A percentile compares a stretch with the other conserved stretches of the same genome.
Conservation (phyloP, 169 alveolate species). For the Plasmodium malariae region DNA sequence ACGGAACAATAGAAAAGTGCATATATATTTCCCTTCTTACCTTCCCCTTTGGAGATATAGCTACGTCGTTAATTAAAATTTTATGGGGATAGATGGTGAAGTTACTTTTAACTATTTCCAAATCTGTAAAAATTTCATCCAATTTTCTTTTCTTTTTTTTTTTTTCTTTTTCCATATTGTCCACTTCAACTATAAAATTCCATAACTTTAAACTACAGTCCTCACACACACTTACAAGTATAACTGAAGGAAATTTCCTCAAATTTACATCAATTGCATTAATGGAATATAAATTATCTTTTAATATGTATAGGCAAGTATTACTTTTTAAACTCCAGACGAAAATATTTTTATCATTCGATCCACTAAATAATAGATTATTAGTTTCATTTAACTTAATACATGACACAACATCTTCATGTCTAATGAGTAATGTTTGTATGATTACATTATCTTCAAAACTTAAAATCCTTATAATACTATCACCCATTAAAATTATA, state of each 20-base stretch:
- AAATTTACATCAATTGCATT: slow-evolving; percentile 70
- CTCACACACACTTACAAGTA: slow-evolving; percentile 75
- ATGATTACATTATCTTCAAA: slow-evolving; percentile 46
- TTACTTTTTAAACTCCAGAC: slow-evolving; percentile 62
- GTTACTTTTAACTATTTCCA: slow-evolving; percentile 35
- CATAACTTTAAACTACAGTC: slow-evolving; percentile 69
- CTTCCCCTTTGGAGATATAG: slow-evolving; percentile 53
- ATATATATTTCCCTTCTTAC: slow-evolving; percentile 3
- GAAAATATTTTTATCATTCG: slow-evolving; percentile 73
- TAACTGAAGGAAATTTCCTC: slow-evolving; percentile 26
- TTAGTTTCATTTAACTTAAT: slow-evolving; percentile 50
- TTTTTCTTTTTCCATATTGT: slow-evolving; percentile 6
- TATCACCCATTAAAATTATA: slow-evolving; percentile 60
- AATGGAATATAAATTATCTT: slow-evolving; percentile 69
- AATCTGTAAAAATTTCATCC: slow-evolving; percentile 29
- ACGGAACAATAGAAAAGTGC: background rate
- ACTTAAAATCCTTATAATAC: slow-evolving; percentile 55
- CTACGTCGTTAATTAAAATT: slow-evolving; percentile 56
- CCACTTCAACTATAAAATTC: slow-evolving; percentile 28
- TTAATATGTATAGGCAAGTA: slow-evolving; percentile 41
- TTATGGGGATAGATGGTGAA: slow-evolving; percentile 70
- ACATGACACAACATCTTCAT: slow-evolving; percentile 72
- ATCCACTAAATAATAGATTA: slow-evolving; percentile 64
- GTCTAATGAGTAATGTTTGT: slow-evolving; percentile 66
- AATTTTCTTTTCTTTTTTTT: slow-evolving; percentile 39